phyloP scores from a whole-genome alignment of 768 basidiomycete genomes.

The Tricholomella constricta region DNA sequence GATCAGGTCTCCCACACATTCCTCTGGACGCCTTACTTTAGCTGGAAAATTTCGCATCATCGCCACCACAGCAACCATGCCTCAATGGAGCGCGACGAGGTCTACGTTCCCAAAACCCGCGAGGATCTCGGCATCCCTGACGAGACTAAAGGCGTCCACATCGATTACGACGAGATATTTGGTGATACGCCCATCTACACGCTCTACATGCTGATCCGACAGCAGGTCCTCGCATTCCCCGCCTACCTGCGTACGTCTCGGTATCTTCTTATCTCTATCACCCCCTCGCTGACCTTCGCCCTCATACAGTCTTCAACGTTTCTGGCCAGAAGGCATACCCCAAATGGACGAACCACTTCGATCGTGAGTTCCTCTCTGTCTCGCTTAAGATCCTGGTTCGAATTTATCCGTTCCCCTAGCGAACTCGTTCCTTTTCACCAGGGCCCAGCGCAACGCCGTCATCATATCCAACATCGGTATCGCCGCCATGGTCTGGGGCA shows the following conservation, averaged over 20 bases:
- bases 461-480: conserved; percentile 63
- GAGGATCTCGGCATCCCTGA: conserved; percentile 54
- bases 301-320: conserved; percentile 55
- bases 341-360: conserved; percentile 67
- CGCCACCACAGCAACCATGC: conserved; percentile 53
- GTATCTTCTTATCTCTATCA: conserved; percentile 9
- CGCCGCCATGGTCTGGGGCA: conserved; percentile 43
- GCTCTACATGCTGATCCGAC: conserved; percentile 53
- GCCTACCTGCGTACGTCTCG: conserved; percentile 55
- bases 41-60: conserved; percentile 58
- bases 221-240: conserved; percentile 61
- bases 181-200: conserved; percentile 66
- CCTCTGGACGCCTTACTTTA: conserved; percentile 56
- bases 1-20: conserved; percentile 44
- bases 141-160: conserved; percentile 27
- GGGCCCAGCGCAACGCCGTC: conserved; percentile 51
- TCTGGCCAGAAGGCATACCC: conserved; percentile 63
- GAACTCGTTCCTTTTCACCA: conserved; percentile 57
- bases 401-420: conserved; percentile 45
- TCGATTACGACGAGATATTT: conserved; percentile 56
- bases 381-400: no score
- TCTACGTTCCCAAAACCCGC: conserved; percentile 64
- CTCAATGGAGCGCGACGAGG: conserved; percentile 57
- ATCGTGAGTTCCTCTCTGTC: conserved; percentile 42
- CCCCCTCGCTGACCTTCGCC: background rate